Conservation (phyloP, 148 eudicot species). For the Chenopodium album region DNA sequence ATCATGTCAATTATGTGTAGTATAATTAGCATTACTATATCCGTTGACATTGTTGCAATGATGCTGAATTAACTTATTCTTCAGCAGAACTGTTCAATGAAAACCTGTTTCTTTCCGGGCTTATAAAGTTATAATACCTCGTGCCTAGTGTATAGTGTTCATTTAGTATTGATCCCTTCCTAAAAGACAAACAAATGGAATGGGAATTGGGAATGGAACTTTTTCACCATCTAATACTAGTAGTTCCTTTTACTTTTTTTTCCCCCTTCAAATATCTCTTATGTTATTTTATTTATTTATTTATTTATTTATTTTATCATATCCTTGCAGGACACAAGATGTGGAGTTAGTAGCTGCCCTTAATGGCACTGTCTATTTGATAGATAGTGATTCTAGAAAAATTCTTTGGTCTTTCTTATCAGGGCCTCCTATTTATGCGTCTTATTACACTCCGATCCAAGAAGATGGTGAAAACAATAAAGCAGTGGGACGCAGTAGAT, state of each 20-base stretch:
- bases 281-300: too few species aligned
- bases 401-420: slow-evolving; percentile 82
- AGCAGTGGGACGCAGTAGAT: slow-evolving; percentile 31
- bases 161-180: neutral
- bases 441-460: slow-evolving; percentile 56
- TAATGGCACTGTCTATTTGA: slow-evolving; percentile 73
- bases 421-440: slow-evolving; percentile 73
- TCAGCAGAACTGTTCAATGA: neutral
- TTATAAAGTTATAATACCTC: too few species aligned
- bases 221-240: neutral
- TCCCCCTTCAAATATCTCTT: neutral
- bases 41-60: neutral
- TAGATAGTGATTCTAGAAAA: slow-evolving; percentile 62
- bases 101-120: neutral
- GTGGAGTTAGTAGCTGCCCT: slow-evolving; percentile 73
- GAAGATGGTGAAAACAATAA: slow-evolving; percentile 43
- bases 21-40: too few species aligned
- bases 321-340: slow-evolving; percentile 42
- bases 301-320: neutral
- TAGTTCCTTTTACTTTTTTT: too few species aligned
- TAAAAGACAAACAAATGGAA: neutral
- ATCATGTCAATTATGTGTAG: neutral
- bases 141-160: neutral
- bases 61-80: neutral
- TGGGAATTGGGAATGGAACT: neutral